Evolutionary conservation across 2,329 filamentous ascomycete species (phyloP).

Genomic region (Trichocomaceae sp.): DNA sequence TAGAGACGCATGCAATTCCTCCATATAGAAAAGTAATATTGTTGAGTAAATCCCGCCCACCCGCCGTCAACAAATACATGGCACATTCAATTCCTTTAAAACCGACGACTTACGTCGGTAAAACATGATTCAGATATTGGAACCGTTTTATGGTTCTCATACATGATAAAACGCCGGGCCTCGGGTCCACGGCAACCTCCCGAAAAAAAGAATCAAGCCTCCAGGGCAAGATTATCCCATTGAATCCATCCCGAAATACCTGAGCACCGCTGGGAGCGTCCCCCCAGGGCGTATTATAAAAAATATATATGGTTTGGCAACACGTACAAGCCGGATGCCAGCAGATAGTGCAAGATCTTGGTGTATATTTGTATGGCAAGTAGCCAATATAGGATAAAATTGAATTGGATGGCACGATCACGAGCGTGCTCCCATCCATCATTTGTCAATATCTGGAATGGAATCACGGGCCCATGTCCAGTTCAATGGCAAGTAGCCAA

Average conservation of each 20-base stretch:
- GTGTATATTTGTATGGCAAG: background rate
- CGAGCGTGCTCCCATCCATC: slow-evolving; percentile 9
- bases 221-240: slow-evolving; percentile 1
- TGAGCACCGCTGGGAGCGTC: slow-evolving; percentile 8
- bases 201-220: background rate
- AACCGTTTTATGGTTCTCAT: background rate
- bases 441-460: background rate
- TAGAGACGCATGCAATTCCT: background rate
- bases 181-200: slow-evolving; percentile 11
- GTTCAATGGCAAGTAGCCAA: background rate
- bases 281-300: slow-evolving; percentile 1
- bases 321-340: background rate
- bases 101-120: background rate
- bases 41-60: background rate
- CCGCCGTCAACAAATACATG: background rate
- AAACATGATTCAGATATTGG: background rate
- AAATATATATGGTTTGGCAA: background rate
- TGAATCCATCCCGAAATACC: slow-evolving; percentile 6
- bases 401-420: slow-evolving; percentile 8
- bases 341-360: background rate
- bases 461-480: slow-evolving; percentile 11
- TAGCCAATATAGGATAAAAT: background rate
- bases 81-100: background rate
- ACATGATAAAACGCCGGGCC: slow-evolving; percentile 6
- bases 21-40: background rate